phyloP scores from a whole-genome alignment of 169 alveolate species.

The Haemoproteus tartakovskyi region DNA sequence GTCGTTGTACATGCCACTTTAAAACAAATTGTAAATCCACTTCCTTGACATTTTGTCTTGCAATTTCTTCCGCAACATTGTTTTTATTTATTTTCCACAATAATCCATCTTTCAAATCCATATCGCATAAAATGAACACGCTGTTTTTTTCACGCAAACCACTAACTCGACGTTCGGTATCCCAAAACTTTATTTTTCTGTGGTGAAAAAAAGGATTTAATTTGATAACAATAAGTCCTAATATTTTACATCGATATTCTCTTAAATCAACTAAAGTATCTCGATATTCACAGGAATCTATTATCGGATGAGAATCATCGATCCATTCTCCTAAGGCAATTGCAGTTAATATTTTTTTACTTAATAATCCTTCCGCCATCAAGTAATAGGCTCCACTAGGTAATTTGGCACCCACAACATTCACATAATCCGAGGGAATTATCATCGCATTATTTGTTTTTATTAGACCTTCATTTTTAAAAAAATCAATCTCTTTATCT shows the following conservation, averaged over 20 bases:
- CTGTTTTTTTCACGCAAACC: slow-evolving; percentile 18
- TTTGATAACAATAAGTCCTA: slow-evolving; percentile 71
- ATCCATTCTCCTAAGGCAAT: slow-evolving; percentile 79
- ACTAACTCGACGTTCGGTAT: slow-evolving; percentile 46
- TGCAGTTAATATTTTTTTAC: slow-evolving; percentile 71
- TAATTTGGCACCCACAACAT: slow-evolving; percentile 72
- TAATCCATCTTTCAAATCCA: slow-evolving; percentile 12
- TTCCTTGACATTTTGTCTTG: slow-evolving; percentile 59
- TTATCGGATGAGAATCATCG: slow-evolving; percentile 69
- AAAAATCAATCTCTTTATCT: slow-evolving; percentile 10
- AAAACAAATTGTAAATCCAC: slow-evolving; percentile 68
- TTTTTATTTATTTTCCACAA: slow-evolving; percentile 56
- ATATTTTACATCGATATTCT: slow-evolving; percentile 76
- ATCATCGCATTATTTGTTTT: not conserved
- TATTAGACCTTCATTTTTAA: slow-evolving; percentile 20
- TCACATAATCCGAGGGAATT: slow-evolving; percentile 70
- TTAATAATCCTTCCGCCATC: slow-evolving; percentile 69
- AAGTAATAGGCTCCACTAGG: slow-evolving; percentile 74
- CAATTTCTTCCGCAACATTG: slow-evolving; percentile 61
- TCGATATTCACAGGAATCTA: slow-evolving; percentile 73
- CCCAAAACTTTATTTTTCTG: slow-evolving; percentile 63
- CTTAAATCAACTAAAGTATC: slow-evolving; percentile 75
- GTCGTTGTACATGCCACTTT: slow-evolving; percentile 70
- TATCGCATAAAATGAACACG: slow-evolving; percentile 10
- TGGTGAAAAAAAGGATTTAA: slow-evolving; percentile 69